Conservation (phyloP, 2,329 filamentous ascomycete species). For the Xylariales sp. region DNA sequence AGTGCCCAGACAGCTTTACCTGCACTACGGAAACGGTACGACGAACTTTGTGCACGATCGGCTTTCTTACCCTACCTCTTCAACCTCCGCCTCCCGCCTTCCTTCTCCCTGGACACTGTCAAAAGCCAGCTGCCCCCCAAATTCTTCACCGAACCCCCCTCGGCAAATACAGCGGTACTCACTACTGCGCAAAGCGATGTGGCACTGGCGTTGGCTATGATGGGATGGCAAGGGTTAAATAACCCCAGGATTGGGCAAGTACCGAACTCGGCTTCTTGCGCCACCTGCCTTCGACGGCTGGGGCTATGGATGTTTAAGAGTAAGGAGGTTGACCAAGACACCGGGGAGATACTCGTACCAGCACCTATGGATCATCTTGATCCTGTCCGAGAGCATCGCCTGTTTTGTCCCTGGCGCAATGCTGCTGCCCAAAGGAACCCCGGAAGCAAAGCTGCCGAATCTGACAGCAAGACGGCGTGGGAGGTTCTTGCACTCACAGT, state of each 20-base stretch:
- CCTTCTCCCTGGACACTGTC: conserved; percentile 45
- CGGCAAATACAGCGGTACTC: too few species aligned
- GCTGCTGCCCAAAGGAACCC: conserved; percentile 54
- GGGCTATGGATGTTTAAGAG: conserved; percentile 93
- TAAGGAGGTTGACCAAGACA: conserved; percentile 57
- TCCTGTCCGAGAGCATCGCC: conserved; percentile 68
- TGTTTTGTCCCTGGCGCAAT: conserved; percentile 81
- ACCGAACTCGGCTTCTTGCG: conserved; percentile 72
- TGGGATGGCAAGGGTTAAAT: conserved; percentile 70
- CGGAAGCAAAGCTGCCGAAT: conserved; percentile 29
- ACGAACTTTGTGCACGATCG: conserved; percentile 51
- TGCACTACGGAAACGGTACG: conserved; percentile 59
- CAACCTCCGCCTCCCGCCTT: conserved; percentile 53
- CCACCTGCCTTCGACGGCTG: conserved; percentile 80
- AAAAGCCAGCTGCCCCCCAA: conserved; percentile 45
- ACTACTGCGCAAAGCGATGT: conserved; percentile 47
- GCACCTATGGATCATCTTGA: conserved; percentile 65
- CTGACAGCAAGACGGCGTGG: conserved; percentile 46
- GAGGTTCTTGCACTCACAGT: conserved; percentile 49
- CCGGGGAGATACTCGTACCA: conserved; percentile 47
- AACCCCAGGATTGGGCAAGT: conserved; percentile 53
- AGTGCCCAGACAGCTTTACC: conserved; percentile 56
- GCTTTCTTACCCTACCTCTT: conserved; percentile 58
- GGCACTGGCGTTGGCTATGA: conserved; percentile 65
- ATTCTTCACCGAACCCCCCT: conserved; percentile 47